A percentile compares a stretch with the other conserved stretches of the same genome.
phyloP scores from a whole-genome alignment of 192 early-diverging fungal species.

The Coemansia asiatica region DNA sequence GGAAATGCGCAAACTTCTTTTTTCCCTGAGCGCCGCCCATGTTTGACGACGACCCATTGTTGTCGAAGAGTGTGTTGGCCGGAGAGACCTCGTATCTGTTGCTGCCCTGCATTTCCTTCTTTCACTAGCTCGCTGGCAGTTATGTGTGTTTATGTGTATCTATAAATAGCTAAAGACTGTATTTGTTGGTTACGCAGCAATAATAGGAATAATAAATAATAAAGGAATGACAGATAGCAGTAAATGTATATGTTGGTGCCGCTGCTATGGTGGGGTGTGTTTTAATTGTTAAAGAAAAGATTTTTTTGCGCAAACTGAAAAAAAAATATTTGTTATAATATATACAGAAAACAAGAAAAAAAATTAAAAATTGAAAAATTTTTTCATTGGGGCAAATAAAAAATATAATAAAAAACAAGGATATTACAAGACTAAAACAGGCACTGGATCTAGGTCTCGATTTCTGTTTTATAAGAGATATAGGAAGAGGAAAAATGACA shows the following conservation, averaged over 20 bases:
- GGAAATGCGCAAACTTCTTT: constrained; percentile 57
- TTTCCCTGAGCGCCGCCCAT: constrained; percentile 39
- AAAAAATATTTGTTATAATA: background rate
- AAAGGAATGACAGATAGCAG: no score
- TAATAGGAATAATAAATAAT: no score
- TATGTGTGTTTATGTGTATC: background rate
- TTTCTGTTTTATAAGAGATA: no score
- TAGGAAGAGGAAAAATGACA: background rate
- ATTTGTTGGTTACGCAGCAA: no score
- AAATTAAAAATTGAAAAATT: background rate
- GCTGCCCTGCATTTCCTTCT: constrained; percentile 25
- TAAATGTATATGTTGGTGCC: no score
- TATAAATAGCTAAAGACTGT: no score
- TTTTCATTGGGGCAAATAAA: background rate
- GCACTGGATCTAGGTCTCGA: no score
- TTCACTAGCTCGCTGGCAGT: background rate
- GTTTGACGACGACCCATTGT: constrained; percentile 15
- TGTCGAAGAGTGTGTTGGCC: constrained; percentile 40
- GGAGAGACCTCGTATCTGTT: constrained; percentile 45
- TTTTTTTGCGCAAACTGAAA: background rate
- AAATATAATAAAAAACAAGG: background rate
- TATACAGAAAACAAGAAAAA: background rate
- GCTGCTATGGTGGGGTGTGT: no score
- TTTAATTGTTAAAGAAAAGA: no score
- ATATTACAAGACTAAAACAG: no score